Conservation (phyloP, 1,139 yeast genomes). For the Kurtzmaniella quercitrusa region DNA sequence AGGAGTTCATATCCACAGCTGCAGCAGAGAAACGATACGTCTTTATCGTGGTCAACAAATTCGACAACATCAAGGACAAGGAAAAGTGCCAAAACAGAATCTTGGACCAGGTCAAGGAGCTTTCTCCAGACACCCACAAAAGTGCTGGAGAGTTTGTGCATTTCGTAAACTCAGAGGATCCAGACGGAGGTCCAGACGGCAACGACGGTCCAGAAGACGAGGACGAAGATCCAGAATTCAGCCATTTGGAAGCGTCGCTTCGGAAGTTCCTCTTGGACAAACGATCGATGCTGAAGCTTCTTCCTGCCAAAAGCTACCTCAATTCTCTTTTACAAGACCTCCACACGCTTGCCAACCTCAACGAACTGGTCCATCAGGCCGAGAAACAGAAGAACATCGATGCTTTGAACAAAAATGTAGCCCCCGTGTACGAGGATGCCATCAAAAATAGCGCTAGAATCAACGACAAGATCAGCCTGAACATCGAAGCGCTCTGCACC, state of each 20-base stretch:
- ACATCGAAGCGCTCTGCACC: conserved; percentile 59
- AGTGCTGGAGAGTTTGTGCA: conserved; percentile 90
- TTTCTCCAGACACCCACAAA: conserved; percentile 90
- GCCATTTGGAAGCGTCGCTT: conserved; percentile 75
- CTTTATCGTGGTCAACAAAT: conserved; percentile 90
- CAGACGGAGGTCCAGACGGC: conserved; percentile 25
- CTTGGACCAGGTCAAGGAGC: conserved; percentile 77
- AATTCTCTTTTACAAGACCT: conserved; percentile 67
- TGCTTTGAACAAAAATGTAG: conserved; percentile 47
- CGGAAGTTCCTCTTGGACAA: conserved; percentile 86
- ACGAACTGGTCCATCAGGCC: conserved; percentile 49
- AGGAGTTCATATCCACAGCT: conserved; percentile 87
- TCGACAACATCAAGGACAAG: conserved; percentile 79
- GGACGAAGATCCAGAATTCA: conserved; percentile 60
- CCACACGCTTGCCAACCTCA: conserved; percentile 53
- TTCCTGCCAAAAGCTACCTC: conserved; percentile 88
- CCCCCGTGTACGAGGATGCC: conserved; percentile 61
- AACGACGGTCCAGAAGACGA: conserved; percentile 29
- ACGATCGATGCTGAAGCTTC: conserved; percentile 79
- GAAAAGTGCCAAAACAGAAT: conserved; percentile 73
- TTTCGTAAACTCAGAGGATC: conserved; percentile 66
- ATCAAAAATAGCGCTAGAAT: conserved; percentile 50
- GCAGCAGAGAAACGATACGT: conserved; percentile 89
- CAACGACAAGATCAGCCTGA: conserved; percentile 54
- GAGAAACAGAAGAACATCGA: conserved; percentile 42